Percentiles rank a stretch among this genome's conserved stretches.
Conservation (phyloP, 257 asterid genomes). For the Plantago elongata region DNA sequence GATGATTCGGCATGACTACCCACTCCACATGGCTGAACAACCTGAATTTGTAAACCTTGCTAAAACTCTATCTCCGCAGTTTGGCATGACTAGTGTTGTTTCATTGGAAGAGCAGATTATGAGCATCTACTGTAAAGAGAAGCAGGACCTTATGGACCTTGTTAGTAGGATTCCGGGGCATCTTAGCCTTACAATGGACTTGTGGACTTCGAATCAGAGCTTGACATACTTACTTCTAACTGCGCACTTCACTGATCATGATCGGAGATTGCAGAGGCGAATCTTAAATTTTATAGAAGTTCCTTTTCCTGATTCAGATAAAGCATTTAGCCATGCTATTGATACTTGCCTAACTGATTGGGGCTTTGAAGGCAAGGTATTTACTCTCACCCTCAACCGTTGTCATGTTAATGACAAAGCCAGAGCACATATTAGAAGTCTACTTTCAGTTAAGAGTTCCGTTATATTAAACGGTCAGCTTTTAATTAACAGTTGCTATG, state of each 20-base stretch:
- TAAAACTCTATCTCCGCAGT: slow-evolving; percentile 59
- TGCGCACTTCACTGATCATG: slow-evolving; percentile 67
- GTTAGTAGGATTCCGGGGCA: slow-evolving; percentile 61
- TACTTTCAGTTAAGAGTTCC: slow-evolving; percentile 42
- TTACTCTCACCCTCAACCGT: slow-evolving; percentile 49
- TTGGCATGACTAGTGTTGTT: slow-evolving; percentile 30
- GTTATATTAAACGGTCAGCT: slow-evolving; percentile 63
- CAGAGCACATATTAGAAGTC: slow-evolving; percentile 45
- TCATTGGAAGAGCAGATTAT: slow-evolving; percentile 46
- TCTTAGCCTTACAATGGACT: slow-evolving; percentile 56
- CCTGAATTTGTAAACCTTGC: slow-evolving; percentile 55
- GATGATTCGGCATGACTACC: slow-evolving; percentile 76
- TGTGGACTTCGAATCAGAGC: slow-evolving; percentile 58
- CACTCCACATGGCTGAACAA: slow-evolving; percentile 66
- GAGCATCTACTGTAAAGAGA: slow-evolving; percentile 50
- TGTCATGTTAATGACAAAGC: slow-evolving; percentile 30
- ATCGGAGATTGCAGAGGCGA: slow-evolving; percentile 70
- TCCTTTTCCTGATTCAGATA: slow-evolving; percentile 57
- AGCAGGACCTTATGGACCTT: slow-evolving; percentile 51
- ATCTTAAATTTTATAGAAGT: slow-evolving; percentile 42
- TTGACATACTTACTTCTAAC: slow-evolving; percentile 46
- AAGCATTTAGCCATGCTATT: slow-evolving; percentile 44
- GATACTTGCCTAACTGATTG: slow-evolving; percentile 65
- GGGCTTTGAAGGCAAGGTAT: slow-evolving; percentile 48
- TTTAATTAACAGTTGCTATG: slow-evolving; percentile 56